Base-by-base conservation (phyloP, 2,329 filamentous ascomycete genomes). In the Diaporthe citri region DNA sequence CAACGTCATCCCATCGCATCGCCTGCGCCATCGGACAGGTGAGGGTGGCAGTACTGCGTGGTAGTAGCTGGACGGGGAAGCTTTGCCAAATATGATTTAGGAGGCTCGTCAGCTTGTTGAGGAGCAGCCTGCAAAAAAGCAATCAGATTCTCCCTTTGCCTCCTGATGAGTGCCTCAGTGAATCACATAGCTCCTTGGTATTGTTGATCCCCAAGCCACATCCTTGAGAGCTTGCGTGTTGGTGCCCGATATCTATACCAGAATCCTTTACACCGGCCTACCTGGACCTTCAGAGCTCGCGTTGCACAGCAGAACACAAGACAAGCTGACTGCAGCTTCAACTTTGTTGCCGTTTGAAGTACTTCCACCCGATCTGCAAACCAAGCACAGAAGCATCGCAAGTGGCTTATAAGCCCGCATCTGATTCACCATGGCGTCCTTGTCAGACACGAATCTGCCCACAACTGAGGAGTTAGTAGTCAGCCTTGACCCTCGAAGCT, bases 391-490 rank as follows among this genome's bases (percentile, higher is more conserved):
- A 52, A 60, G 31, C 31, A 69, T 69, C 46, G 34, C 64, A 69
- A 69, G 64, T 69, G 48, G 43, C 57, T 52, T 64, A 36, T 39
- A 31, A 48, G 52, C 55, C 51, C 17, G 34, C 52, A 20, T 60
- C 36, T 60, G 55, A 43, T 74, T 67, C 64, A 74, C 41, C 31
- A 72, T 72, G 71, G 25, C 57, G 55, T 48, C 55, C 22, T 46
- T 60, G 25, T 64, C 71, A 60, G 71, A 72, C 71, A 72, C 57
- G 20, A 72, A 64, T 20, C 39, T 76, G 60, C 75, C 75, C n/a
- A 76, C 69, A 64, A 75, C 75, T 41, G 72, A 76, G 46, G 75
- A 76, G 75, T 76, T 28, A 74, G 75, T 75, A 55, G 17, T 25
- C 66, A 41, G 31, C 57, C 57, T 39, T 39, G 28, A 52, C 20